Evolutionary conservation across 1,139 yeast genomes (phyloP).

Genomic region (Lizanozyma gosingica): DNA sequence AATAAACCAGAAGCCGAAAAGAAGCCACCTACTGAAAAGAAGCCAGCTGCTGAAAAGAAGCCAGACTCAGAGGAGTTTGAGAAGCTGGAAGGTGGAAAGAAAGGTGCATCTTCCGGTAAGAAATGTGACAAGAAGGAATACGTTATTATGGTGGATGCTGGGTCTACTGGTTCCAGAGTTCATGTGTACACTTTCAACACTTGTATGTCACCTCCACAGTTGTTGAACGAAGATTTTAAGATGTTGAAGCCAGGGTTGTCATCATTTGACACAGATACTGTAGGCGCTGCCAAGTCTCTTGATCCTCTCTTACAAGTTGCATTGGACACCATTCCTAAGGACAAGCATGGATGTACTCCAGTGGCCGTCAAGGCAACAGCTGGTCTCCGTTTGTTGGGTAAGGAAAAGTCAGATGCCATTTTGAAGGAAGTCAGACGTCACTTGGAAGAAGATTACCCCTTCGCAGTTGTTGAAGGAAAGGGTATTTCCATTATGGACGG

Average conservation of each 20-base stretch:
- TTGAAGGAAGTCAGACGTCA: constrained; percentile 68
- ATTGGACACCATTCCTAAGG: constrained; percentile 62
- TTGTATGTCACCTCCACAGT: constrained; percentile 71
- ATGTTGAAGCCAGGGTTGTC: constrained; percentile 93
- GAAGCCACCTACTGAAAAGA: constrained; percentile 1
- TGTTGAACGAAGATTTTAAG: constrained; percentile 71
- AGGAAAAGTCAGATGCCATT: constrained; percentile 59
- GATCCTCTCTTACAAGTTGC: constrained; percentile 76
- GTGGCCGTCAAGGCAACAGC: constrained; percentile 98
- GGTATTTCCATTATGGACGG: constrained; percentile 94
- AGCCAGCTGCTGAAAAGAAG: neutral
- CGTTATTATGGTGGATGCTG: constrained; percentile 94
- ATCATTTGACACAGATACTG: constrained; percentile 69
- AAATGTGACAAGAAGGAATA: constrained; percentile 26
- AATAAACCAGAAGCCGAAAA: constrained; percentile 5
- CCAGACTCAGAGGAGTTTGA: constrained; percentile 1
- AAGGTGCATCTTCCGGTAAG: constrained; percentile 4
- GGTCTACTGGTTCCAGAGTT: constrained; percentile 93
- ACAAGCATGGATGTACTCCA: constrained; percentile 73
- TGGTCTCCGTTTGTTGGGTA: constrained; percentile 83
- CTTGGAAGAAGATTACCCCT: constrained; percentile 73
- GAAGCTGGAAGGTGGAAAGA: constrained; percentile 3
- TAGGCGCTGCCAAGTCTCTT: constrained; percentile 79
- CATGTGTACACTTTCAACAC: constrained; percentile 89
- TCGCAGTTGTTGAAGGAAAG: constrained; percentile 77